phyloP scores from a whole-genome alignment of 805 yeast species.

The Blastobotrys terrestris region DNA sequence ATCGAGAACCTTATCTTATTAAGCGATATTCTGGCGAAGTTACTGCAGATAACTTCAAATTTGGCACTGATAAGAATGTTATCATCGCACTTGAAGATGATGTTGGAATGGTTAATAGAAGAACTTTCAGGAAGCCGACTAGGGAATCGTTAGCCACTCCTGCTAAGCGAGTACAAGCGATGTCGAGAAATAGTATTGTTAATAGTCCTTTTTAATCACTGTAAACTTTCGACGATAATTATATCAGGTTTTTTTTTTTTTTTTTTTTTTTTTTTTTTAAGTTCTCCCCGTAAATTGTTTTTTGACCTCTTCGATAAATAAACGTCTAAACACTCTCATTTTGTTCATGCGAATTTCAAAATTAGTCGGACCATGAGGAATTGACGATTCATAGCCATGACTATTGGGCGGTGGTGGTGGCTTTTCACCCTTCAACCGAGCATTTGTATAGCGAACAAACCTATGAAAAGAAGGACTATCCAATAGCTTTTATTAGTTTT shows the following conservation, averaged over 20 bases:
- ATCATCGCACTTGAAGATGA: slow-evolving; percentile 71
- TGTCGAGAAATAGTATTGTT: slow-evolving; percentile 21
- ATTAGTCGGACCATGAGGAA: slow-evolving; percentile 3
- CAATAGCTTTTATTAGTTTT: slow-evolving; percentile 15
- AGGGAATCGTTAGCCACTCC: slow-evolving; percentile 39
- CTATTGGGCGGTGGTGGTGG: slow-evolving; percentile 13
- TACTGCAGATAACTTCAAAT: slow-evolving; percentile 73
- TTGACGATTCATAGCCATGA: not conserved
- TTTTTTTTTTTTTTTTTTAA: not conserved
- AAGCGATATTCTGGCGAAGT: slow-evolving; percentile 55
- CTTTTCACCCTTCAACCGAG: slow-evolving; percentile 16
- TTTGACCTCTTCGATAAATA: slow-evolving; percentile 19
- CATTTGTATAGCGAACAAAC: slow-evolving; percentile 19
- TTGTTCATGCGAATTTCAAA: slow-evolving; percentile 12
- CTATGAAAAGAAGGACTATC: slow-evolving; percentile 19
- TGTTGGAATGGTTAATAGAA: slow-evolving; percentile 61
- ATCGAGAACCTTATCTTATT: slow-evolving; percentile 53
- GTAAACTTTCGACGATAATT: not conserved
- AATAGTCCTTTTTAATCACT: slow-evolving; percentile 23
- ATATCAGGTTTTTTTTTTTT: not conserved
- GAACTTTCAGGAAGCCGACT: slow-evolving; percentile 53
- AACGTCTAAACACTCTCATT: slow-evolving; percentile 13
- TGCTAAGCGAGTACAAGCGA: slow-evolving; percentile 18
- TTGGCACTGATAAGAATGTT: slow-evolving; percentile 63
- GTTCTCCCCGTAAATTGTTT: slow-evolving; percentile 13